Conservation (phyloP, 352 stramenopile genomes). For the Phytopythium helicoides region DNA sequence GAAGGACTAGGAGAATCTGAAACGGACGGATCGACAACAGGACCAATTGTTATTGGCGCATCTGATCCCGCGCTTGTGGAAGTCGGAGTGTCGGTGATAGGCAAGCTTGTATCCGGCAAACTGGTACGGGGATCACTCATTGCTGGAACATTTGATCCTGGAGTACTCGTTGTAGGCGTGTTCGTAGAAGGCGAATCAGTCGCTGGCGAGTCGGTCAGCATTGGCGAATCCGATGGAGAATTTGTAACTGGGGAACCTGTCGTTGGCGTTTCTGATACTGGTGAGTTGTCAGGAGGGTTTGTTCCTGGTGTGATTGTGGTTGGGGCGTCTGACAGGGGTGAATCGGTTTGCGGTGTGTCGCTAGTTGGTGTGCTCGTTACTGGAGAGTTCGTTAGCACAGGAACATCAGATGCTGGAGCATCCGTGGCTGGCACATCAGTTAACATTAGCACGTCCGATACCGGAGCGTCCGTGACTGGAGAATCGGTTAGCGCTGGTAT, state of each 20-base stretch:
- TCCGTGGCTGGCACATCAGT: slow-evolving; percentile 2
- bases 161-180: slow-evolving; percentile 4
- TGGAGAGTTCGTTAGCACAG: not conserved
- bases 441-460: not conserved
- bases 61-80: not conserved
- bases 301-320: not conserved
- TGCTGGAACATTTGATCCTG: not conserved
- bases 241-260: slow-evolving; percentile 11
- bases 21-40: not conserved
- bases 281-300: slow-evolving; percentile 21
- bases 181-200: slow-evolving; percentile 7
- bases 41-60: no score
- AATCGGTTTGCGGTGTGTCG: not conserved
- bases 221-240: slow-evolving; percentile 3
- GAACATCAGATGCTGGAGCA: not conserved
- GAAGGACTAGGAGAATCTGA: not conserved
- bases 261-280: slow-evolving; percentile 24
- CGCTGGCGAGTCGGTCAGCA: not conserved
- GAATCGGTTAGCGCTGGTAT: not conserved
- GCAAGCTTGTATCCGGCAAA: not conserved
- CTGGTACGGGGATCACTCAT: not conserved
- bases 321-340: not conserved
- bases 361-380: no score
- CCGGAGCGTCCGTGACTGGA: not conserved
- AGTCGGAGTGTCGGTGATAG: not conserved